Conservation (phyloP, 495 filamentous ascomycete genomes). For the Glonium stellatum region DNA sequence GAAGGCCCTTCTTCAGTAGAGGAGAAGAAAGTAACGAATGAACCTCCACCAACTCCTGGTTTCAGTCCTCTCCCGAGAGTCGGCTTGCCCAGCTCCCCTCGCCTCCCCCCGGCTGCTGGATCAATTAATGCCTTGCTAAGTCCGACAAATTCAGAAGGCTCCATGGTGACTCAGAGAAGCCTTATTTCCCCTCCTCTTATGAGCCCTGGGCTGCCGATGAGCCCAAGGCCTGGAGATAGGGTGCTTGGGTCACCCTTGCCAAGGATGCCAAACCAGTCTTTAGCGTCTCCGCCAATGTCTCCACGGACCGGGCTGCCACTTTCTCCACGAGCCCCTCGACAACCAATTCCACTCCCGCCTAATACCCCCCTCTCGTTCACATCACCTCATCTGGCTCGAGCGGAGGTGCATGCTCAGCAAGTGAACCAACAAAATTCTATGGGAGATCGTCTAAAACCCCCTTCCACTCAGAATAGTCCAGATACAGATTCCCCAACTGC, state of each 20-base stretch:
- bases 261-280: conserved; percentile 50
- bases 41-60: conserved; percentile 7
- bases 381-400: conserved; percentile 38
- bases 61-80: conserved; percentile 13
- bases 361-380: conserved; percentile 54
- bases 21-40: conserved; percentile 9
- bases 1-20: conserved; percentile 3
- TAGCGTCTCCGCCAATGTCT: conserved; percentile 61
- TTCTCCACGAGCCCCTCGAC: conserved; percentile 62
- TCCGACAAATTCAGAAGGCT: conserved; percentile 28
- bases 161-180: conserved; percentile 32
- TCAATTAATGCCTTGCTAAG: conserved; percentile 30
- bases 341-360: conserved; percentile 57
- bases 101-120: conserved; percentile 18
- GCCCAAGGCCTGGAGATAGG: conserved; percentile 76
- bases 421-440: conserved; percentile 15
- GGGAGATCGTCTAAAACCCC: conserved; percentile 23
- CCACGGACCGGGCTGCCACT: conserved; percentile 51
- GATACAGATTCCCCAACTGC: conserved; percentile 33
- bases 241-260: conserved; percentile 67
- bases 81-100: conserved; percentile 26
- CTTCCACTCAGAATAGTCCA: conserved; percentile 32
- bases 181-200: conserved; percentile 52
- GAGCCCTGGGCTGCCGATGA: conserved; percentile 82
- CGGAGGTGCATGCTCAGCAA: conserved; percentile 20